Percentiles rank a stretch among this genome's conserved stretches.
Conservation (phyloP, 805 yeast genomes). For the Cyberlindnera nakhonratchasimensis region DNA sequence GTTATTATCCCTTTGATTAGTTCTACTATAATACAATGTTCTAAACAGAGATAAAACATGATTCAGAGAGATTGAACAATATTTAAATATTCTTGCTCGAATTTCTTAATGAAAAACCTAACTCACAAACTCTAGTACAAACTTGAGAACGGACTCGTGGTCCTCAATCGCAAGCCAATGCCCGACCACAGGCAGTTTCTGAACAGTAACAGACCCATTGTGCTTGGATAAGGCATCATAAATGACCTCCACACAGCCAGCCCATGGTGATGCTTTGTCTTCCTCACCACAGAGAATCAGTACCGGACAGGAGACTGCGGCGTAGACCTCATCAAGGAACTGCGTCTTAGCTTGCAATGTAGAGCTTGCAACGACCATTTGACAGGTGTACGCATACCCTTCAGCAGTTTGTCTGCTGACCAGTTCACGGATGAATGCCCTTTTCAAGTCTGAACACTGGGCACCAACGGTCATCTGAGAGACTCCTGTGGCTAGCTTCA, state of each 20-base stretch:
- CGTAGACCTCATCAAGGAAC: slow-evolving; percentile 1
- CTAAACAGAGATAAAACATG: too few relatives aligned
- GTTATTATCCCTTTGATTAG: too few relatives aligned
- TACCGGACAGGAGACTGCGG: slow-evolving; percentile 1
- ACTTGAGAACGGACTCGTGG: neutral
- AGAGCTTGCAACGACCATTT: slow-evolving; percentile 1
- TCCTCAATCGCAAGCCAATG: slow-evolving; percentile 12
- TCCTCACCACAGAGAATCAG: slow-evolving; percentile 5
- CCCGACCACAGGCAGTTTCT: slow-evolving; percentile 2
- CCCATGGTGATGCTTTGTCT: slow-evolving; percentile 10
- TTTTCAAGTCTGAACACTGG: neutral
- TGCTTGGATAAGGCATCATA: neutral
- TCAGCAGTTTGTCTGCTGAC: slow-evolving; percentile 3
- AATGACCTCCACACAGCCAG: slow-evolving; percentile 2
- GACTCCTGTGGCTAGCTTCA: neutral
- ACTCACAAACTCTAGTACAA: neutral
- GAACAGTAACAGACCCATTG: neutral
- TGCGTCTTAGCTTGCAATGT: neutral
- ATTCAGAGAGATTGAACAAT: too few relatives aligned
- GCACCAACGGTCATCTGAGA: slow-evolving; percentile 5
- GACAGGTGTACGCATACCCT: slow-evolving; percentile 8
- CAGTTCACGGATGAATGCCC: slow-evolving; percentile 5
- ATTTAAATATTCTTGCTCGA: too few relatives aligned
- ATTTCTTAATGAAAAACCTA: too few relatives aligned
- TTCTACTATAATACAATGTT: neutral